Conservation (phyloP, 495 filamentous ascomycete species). For the Gamarada debralockiae region DNA sequence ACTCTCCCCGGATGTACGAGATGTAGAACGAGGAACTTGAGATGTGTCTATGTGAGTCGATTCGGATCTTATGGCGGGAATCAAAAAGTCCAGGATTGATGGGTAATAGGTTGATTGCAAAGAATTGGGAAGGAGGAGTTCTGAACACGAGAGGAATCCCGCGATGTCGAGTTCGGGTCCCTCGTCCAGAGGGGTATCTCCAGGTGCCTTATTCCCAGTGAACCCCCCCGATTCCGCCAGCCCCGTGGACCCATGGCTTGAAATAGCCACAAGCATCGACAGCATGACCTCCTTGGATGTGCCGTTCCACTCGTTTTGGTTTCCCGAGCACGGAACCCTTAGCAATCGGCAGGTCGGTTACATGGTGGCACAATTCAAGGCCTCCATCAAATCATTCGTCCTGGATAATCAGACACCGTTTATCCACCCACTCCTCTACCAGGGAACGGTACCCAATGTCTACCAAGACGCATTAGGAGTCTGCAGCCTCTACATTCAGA, state of each 20-base stretch:
- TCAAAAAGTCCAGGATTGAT: background rate
- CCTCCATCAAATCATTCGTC: background rate
- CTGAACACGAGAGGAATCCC: background rate
- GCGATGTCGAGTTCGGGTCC: no score
- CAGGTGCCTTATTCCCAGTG: background rate
- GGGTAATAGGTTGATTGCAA: background rate
- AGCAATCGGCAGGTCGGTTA: background rate
- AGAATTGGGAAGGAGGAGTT: background rate
- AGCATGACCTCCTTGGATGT: background rate
- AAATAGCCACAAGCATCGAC: background rate
- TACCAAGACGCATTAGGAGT: conserved; percentile 9
- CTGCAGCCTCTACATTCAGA: conserved; percentile 1
- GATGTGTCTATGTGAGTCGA: conserved; percentile 15
- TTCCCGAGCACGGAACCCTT: background rate
- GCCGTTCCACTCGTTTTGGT: background rate
- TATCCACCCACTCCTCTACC: conserved; percentile 1
- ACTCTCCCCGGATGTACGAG: conserved; percentile 4
- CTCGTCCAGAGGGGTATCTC: no score
- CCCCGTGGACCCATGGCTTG: background rate
- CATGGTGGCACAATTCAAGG: background rate
- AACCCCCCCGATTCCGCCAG: background rate
- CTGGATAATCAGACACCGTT: conserved; percentile 3
- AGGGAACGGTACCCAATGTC: background rate
- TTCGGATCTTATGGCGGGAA: no score
- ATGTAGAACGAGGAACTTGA: conserved; percentile 5